Base-by-base conservation (phyloP, 106 monocot species). In the Acanthochlamys bracteata region DNA sequence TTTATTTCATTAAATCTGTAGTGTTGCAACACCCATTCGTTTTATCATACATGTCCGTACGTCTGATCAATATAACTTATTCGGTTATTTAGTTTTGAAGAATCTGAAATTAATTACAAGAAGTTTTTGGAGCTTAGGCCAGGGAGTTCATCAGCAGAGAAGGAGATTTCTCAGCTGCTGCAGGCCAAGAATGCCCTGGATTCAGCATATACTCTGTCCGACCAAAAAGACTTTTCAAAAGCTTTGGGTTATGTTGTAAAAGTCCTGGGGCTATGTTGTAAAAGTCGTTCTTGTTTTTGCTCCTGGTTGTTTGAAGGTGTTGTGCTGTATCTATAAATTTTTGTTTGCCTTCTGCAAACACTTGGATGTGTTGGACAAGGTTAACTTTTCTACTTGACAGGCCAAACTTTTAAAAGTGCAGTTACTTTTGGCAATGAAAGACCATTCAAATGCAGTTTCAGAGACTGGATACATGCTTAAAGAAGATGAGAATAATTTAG, bases 281-380 rank as follows among this genome's bases (percentile, higher is more conserved):
- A 96, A 91, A 83, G 71, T 96, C 71, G 95, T 90, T 13, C 84
- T 96, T 60, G 87, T 96, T 26, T 96, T 78, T 65, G 90, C 87
- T 55, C 90, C 95, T 65, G 61, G 73, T 65, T 96, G 95, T 67
- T 46, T 80, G 53, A 78, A 96, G 90, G 95, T 96, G 74, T 27
- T 61, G 33, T 40, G 19, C 19, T n/a, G 17, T 19, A 40, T 61
- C 55, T 55, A 21, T 10, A 20, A 20, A 55, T 55, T 19, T 55
- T 55, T 55, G 19, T 10, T 55, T 10, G 16, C 20, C 55, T 55
- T 33, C 33, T 33, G 33, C 33, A 33, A 33, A 33, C 33, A 33
- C 4, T 33, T 33, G 33, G 33, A 33, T 33, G 4, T 41, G 20
- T 33, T 33, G 33, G 6, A 33, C 33, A 33, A 3, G 6, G 6